phyloP scores from a whole-genome alignment of 2,329 filamentous ascomycete genomes.

The Fusarium sp. region DNA sequence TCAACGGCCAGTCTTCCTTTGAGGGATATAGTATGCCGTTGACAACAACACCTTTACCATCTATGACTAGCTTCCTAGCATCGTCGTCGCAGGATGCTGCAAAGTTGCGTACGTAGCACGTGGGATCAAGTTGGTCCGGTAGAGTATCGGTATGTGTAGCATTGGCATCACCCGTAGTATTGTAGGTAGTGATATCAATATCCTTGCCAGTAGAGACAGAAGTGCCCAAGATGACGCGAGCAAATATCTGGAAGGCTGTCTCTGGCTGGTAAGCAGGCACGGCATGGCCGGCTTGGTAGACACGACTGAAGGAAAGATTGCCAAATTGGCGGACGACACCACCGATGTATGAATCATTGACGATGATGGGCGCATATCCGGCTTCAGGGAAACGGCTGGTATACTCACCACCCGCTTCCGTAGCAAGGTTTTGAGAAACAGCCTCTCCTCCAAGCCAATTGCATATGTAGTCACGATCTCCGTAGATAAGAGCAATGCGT shows the following conservation, averaged over 20 bases:
- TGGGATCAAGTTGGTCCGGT: conserved; percentile 62
- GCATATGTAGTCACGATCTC: conserved; percentile 73
- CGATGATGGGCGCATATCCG: conserved; percentile 79
- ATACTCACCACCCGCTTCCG: conserved; percentile 62
- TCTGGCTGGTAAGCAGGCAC: conserved; percentile 72
- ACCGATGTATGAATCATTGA: conserved; percentile 76
- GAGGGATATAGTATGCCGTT: conserved; percentile 69
- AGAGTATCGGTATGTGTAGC: conserved; percentile 68
- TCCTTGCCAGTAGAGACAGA: conserved; percentile 68
- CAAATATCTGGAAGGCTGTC: conserved; percentile 71
- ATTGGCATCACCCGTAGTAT: conserved; percentile 69
- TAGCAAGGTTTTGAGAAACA: conserved; percentile 73
- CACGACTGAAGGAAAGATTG: conserved; percentile 76
- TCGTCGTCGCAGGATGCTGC: conserved; percentile 64
- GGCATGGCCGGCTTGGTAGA: conserved; percentile 76
- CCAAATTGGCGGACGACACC: conserved; percentile 82
- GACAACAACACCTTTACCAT: conserved; percentile 67
- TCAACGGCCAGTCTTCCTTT: conserved; percentile 59
- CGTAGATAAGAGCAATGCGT: conserved; percentile 79
- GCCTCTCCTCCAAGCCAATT: conserved; percentile 82
- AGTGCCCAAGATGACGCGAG: conserved; percentile 68
- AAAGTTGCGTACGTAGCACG: conserved; percentile 72
- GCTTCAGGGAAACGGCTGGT: conserved; percentile 70
- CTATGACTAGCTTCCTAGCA: conserved; percentile 63
- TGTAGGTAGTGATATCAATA: conserved; percentile 65